Base-by-base conservation (phyloP, 257 asterid genomes). In the Lantana camara region DNA sequence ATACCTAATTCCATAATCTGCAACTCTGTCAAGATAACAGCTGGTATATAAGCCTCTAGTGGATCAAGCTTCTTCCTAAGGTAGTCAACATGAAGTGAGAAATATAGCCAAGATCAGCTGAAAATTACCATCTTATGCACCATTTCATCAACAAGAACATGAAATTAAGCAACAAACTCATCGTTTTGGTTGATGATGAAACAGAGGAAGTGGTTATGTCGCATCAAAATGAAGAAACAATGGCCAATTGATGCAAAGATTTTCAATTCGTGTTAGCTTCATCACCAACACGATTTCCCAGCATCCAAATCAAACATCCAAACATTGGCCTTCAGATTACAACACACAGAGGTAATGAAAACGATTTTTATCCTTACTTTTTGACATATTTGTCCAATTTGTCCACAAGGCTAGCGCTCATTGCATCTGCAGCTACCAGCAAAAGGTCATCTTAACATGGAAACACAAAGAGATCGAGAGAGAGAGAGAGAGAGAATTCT, bases 11-110 rank as follows among this genome's bases (percentile, higher is more conserved):
- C 97, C 77, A 80, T 80, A 65, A 93, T 93, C 80, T 93, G 97
- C 81, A 87, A 24, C 86, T 75, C 95, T 8, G 97, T 84, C 78
- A 93, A 64, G 65, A 90, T 71, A 72, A 93, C 90, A 68, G 97
- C 95, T 11, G 99, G 99, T 75, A 93, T 64, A 69, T 93, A 93
- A 58, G 96, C 70, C 72, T 87, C 99, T 4, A 93, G 79, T 0
- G 99, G 99, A 68, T 93, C 99, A 64, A 93, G 97, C 86, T 69
- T 90, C 80, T 93, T 93, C 97, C 97, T 93, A 65, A 61, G 52
- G 40, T 59, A 57, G 61, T 4, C 32, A 27, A 27, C 4, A 27
- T 27, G 32, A 27, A 27, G 32, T 27, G 5, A 27, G 5, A 27
- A 27, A 27, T 2, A 27, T 2, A 27, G 1, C 7, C 40, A 35